Evolutionary conservation across 257 asterid species (phyloP).

Genomic region (Datura wrightii): DNA sequence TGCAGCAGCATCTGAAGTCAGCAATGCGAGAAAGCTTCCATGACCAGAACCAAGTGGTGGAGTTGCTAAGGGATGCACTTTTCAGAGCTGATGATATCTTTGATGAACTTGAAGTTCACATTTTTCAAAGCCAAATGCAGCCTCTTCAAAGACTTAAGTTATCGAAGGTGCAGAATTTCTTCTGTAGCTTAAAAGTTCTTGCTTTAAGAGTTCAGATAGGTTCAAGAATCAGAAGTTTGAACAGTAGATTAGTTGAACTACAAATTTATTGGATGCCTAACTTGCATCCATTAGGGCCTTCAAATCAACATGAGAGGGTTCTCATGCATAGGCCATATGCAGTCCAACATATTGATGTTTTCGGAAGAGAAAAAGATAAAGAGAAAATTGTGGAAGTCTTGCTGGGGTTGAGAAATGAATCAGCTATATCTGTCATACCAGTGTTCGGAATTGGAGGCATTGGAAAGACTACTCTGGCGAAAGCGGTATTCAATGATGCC

Average conservation of each 20-base stretch:
- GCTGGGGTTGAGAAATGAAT: neutral
- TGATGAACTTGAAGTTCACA: neutral
- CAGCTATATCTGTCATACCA: neutral
- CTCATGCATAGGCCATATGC: neutral
- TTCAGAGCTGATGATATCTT: neutral
- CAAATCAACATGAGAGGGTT: neutral
- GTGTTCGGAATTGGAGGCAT: constrained; percentile 36
- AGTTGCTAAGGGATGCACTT: neutral
- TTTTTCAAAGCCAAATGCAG: neutral
- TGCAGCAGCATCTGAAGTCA: neutral
- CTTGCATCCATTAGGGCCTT: neutral
- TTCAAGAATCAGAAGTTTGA: neutral
- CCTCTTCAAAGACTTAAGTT: neutral
- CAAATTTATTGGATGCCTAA: neutral
- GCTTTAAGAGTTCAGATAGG: neutral
- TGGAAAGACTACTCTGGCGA: constrained; percentile 47
- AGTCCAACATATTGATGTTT: neutral
- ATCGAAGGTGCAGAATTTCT: constrained; percentile 17
- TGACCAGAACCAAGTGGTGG: neutral
- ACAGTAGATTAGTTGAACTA: neutral
- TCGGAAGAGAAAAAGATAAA: neutral
- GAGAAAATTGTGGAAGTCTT: neutral
- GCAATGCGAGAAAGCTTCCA: neutral
- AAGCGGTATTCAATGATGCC: constrained; percentile 40
- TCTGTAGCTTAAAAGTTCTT: constrained; percentile 1